Percentiles rank a stretch among this genome's conserved stretches.
Conservation (phyloP, 192 early-diverging fungal species). For the Linnemannia schmuckeri region DNA sequence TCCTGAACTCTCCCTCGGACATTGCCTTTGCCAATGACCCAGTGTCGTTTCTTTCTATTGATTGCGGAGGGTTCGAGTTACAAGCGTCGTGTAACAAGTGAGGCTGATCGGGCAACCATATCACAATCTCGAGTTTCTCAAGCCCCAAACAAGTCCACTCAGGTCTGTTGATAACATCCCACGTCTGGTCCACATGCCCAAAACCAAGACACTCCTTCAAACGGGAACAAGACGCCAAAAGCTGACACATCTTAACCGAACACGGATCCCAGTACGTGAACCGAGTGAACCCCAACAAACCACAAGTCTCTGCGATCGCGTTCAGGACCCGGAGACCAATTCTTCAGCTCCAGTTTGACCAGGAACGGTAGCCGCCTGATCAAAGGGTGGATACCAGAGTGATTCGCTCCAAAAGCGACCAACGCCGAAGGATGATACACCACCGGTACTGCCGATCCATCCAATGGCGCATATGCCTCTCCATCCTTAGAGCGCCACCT, state of each 20-base stretch:
- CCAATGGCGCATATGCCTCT: too few species aligned
- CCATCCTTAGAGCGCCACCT: too few species aligned
- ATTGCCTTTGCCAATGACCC: too few species aligned
- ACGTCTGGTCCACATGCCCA: not conserved
- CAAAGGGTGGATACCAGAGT: too few species aligned
- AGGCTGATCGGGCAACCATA: not conserved
- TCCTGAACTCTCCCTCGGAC: too few species aligned
- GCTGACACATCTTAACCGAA: not conserved
- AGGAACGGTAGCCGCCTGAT: not conserved
- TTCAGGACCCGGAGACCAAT: not conserved
- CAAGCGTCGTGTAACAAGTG: too few species aligned
- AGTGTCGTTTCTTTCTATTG: too few species aligned
- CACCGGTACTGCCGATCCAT: too few species aligned
- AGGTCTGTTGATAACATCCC: not conserved
- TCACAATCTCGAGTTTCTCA: not conserved
- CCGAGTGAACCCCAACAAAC: not conserved
- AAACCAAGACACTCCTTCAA: not conserved
- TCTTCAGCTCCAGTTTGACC: not conserved
- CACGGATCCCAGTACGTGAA: not conserved
- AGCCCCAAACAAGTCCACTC: not conserved
- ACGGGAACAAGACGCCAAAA: not conserved
- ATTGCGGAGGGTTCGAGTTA: too few species aligned
- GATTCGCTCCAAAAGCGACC: not conserved
- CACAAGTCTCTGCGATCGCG: not conserved
- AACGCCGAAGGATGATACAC: too few species aligned